Base-by-base conservation (phyloP, 2,329 filamentous ascomycete species). In the Pseudodiploospora longispora region DNA sequence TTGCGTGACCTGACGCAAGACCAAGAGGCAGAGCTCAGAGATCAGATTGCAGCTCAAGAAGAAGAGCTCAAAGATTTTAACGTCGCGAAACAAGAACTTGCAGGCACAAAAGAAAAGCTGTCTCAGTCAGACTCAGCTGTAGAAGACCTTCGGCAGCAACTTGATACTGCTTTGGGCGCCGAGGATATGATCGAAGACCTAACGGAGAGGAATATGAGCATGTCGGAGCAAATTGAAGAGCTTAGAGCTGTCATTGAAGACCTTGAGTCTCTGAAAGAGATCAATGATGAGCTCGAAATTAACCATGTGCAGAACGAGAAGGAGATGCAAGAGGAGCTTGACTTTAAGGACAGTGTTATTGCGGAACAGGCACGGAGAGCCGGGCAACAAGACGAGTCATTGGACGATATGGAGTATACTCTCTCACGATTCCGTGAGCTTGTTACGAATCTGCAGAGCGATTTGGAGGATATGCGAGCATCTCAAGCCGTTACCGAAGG, bases 101-200 rank as follows among this genome's bases (percentile, higher is more conserved):
- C 82, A 27, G 69, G 76, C 9, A 76, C 80, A 2, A 85, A 86
- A 55, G 85, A 86, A 53, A 88, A 85, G 59, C 67, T 96, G 8
- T 65, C 78, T 4, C 77, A 84, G 42, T 78, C 82, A 0, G 85
- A 96, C 58, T 75, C 80, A 7, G 82, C 82, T 33, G 81, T 93
- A 36, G 85, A 93, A 51, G 87, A 97, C 55, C 76, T 98, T 9
- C 83, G 87, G 41, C 85, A 95, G 60, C 93, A 96, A 63, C 77
- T 98, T 3, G 90, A 98, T 55, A 87, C 85, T 40, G 88, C 88
- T 6, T 74, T 93, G 7, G 87, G 87, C 5, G 87, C 88, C 9
- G 93, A 97, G 60, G 86, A 94, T 53, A 91, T 96, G 78, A 89
- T 97, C 48, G 90, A 95, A 62, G 85, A 94, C 50, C 75, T 98